phyloP scores from a whole-genome alignment of 2,329 filamentous ascomycete genomes.

The Pseudophaeomoniella oleicola region DNA sequence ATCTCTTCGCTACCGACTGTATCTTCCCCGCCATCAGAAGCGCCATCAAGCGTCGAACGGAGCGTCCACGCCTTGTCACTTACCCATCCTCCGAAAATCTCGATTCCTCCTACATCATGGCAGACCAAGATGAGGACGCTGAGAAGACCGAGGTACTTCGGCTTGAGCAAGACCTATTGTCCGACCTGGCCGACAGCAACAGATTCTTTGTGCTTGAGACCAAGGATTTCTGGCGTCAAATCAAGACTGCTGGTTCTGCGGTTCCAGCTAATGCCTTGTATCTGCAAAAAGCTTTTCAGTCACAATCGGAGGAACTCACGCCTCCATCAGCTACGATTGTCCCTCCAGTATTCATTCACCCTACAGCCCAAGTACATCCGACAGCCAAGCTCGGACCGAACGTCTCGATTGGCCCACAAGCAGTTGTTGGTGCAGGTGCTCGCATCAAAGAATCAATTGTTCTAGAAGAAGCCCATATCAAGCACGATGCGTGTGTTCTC shows the following conservation, averaged over 20 bases:
- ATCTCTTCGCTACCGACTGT: constrained; percentile 87
- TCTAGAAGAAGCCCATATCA: constrained; percentile 86
- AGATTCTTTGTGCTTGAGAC: constrained; percentile 98
- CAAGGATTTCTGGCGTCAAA: constrained; percentile 99
- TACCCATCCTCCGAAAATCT: constrained; percentile 94
- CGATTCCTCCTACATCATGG: constrained; percentile 49
- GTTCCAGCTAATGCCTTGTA: constrained; percentile 95
- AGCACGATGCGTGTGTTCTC: constrained; percentile 88
- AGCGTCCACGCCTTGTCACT: constrained; percentile 79
- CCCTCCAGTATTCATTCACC: constrained; percentile 89
- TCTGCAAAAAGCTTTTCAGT: constrained; percentile 84
- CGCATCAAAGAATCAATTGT: constrained; percentile 95
- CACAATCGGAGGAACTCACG: constrained; percentile 65
- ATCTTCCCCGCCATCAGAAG: constrained; percentile 92
- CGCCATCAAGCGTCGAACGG: constrained; percentile 88
- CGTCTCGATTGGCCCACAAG: constrained; percentile 89
- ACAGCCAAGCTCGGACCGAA: constrained; percentile 95
- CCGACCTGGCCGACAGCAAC: constrained; percentile 90
- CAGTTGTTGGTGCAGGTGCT: constrained; percentile 66
- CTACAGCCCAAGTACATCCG: constrained; percentile 75
- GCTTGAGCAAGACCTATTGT: constrained; percentile 91
- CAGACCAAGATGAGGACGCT: constrained; percentile 60
- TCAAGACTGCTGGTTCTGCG: constrained; percentile 96
- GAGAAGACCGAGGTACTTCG: constrained; percentile 77
- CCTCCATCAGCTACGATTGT: constrained; percentile 76